These are phyloP conservation scores for Candida chauliodis DNA, from an alignment of 805 yeast species.

Conservation along the genomic window DNA sequence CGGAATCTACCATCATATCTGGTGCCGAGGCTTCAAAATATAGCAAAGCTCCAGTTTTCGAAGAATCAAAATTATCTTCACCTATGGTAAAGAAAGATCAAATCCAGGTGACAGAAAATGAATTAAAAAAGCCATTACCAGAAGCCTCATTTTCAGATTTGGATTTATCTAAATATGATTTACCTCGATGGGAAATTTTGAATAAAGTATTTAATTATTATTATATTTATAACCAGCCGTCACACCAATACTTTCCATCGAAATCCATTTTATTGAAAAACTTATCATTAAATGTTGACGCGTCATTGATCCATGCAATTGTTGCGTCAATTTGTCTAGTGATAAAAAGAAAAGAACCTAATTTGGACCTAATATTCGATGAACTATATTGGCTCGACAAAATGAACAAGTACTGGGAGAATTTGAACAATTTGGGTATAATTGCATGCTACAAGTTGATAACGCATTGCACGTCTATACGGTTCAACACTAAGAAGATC, in stretches of 20 bases:
- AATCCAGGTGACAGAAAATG: background rate
- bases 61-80: background rate
- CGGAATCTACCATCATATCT: background rate
- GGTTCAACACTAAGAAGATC: conserved; percentile 11
- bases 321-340: conserved; percentile 19
- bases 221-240: conserved; percentile 19
- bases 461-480: conserved; percentile 13
- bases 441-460: conserved; percentile 19
- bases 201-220: conserved; percentile 19
- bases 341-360: conserved; percentile 8
- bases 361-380: conserved; percentile 8
- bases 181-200: conserved; percentile 21
- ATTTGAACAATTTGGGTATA: conserved; percentile 25
- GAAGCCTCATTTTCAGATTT: conserved; percentile 8
- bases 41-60: background rate
- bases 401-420: conserved; percentile 20
- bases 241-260: conserved; percentile 19
- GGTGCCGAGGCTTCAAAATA: background rate
- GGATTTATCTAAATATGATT: conserved; percentile 18
- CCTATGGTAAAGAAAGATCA: background rate
- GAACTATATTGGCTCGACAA: conserved; percentile 22
- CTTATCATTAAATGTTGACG: conserved; percentile 18
- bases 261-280: conserved; percentile 17
- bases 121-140: background rate
- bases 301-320: conserved; percentile 24